Conservation (phyloP, 495 filamentous ascomycete species). For the Neurospora africana region DNA sequence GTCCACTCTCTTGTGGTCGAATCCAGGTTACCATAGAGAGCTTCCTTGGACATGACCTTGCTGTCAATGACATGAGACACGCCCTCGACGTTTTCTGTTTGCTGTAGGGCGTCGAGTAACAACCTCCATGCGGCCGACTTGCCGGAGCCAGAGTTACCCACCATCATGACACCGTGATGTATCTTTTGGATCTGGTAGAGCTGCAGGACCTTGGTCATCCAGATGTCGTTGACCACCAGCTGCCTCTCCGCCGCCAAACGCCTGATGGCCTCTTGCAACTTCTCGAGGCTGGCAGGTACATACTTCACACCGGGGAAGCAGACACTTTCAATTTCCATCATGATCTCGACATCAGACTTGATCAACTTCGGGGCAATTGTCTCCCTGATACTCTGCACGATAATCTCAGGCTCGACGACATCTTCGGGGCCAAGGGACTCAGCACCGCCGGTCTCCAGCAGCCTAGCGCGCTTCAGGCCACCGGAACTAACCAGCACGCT, state of each 20-base stretch:
- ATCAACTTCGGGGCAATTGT: conserved; percentile 97
- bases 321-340: conserved; percentile 73
- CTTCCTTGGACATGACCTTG: conserved; percentile 99
- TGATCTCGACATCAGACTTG: conserved; percentile 73
- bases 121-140: conserved; percentile 94
- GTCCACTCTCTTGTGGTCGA: conserved; percentile 98
- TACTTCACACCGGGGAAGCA: conserved; percentile 92
- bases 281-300: conserved; percentile 71
- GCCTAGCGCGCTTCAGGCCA: conserved; percentile 78
- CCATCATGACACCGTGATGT: conserved; percentile 99
- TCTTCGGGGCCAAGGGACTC: conserved; percentile 51
- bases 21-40: conserved; percentile 87
- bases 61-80: conserved; percentile 97
- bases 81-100: conserved; percentile 82
- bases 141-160: conserved; percentile 86
- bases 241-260: conserved; percentile 72
- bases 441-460: conserved; percentile 43
- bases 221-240: conserved; percentile 78
- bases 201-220: conserved; percentile 94
- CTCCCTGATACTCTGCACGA: conserved; percentile 95
- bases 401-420: conserved; percentile 89
- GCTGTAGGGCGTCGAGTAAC: conserved; percentile 84
- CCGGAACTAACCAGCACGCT: conserved; percentile 97
- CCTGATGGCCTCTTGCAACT: conserved; percentile 71
- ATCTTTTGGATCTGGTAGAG: conserved; percentile 95